These are phyloP conservation scores for Rhododendron molle DNA, from an alignment of 148 eudicot genomes.

Conservation along the genomic window DNA sequence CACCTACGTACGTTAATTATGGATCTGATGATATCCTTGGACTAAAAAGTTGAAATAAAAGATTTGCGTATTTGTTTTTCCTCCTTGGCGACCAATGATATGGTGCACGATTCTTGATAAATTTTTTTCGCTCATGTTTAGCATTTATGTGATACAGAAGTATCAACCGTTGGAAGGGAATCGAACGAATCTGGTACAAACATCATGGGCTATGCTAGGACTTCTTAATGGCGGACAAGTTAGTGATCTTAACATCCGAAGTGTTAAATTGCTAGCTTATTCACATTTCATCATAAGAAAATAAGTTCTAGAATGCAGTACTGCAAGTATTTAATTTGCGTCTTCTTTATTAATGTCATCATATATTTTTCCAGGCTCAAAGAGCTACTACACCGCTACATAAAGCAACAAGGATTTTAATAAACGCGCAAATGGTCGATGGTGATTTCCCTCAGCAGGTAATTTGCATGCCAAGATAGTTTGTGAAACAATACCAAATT, in stretches of 20 bases:
- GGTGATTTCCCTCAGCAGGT: constrained; percentile 62
- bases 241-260: background rate
- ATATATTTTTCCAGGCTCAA: constrained; percentile 23
- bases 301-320: background rate
- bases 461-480: background rate
- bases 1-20: no score
- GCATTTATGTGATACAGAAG: no score
- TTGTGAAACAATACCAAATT: background rate
- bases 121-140: background rate
- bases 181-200: no score
- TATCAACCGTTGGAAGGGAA: no score
- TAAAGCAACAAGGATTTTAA: constrained; percentile 44
- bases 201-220: background rate
- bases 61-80: background rate
- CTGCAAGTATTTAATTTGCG: background rate
- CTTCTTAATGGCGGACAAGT: constrained; percentile 40
- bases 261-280: background rate
- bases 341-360: no score
- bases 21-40: background rate
- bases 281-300: background rate
- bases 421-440: constrained; percentile 42
- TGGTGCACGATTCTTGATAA: background rate
- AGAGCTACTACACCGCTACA: constrained; percentile 44
- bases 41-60: constrained; percentile 4
- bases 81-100: background rate